Percentiles rank a stretch among this genome's conserved stretches.
phyloP scores from a whole-genome alignment of 2,329 filamentous ascomycete species.

The Colletotrichum tabaci region DNA sequence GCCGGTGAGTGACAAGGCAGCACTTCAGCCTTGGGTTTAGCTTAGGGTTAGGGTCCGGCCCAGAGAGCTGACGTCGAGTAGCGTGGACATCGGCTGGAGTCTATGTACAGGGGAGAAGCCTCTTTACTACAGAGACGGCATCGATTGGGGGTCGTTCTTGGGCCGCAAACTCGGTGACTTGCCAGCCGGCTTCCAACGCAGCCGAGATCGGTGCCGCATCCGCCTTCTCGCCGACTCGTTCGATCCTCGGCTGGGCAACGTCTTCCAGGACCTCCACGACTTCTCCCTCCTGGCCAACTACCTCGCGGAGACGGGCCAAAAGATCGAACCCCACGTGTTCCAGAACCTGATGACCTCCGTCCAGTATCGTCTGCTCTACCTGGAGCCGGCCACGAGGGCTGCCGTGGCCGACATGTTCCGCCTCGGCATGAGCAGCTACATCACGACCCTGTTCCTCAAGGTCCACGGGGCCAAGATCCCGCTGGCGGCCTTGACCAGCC shows the following conservation, averaged over 20 bases:
- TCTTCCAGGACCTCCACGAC: slow-evolving; percentile 50
- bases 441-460: slow-evolving; percentile 49
- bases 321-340: slow-evolving; percentile 46
- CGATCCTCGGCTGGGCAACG: slow-evolving; percentile 47
- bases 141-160: slow-evolving; percentile 42
- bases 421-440: slow-evolving; percentile 50
- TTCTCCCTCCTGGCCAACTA: slow-evolving; percentile 49
- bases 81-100: slow-evolving; percentile 49
- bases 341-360: slow-evolving; percentile 32
- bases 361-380: slow-evolving; percentile 33
- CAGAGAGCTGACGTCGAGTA: slow-evolving; percentile 22
- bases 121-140: slow-evolving; percentile 40
- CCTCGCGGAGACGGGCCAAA: slow-evolving; percentile 42
- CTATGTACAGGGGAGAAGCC: slow-evolving; percentile 47
- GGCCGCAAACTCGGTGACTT: slow-evolving; percentile 34
- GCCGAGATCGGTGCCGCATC: slow-evolving; percentile 6
- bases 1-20: slow-evolving; percentile 44
- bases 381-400: neutral
- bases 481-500: slow-evolving; percentile 28
- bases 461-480: slow-evolving; percentile 39
- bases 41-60: no score
- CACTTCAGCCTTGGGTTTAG: neutral
- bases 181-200: neutral
- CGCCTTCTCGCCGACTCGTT: slow-evolving; percentile 37
- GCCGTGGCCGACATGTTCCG: slow-evolving; percentile 38